Percentiles rank a stretch among this genome's conserved stretches.
phyloP scores from a whole-genome alignment of 768 basidiomycete species.

The Rickenella mellea region DNA sequence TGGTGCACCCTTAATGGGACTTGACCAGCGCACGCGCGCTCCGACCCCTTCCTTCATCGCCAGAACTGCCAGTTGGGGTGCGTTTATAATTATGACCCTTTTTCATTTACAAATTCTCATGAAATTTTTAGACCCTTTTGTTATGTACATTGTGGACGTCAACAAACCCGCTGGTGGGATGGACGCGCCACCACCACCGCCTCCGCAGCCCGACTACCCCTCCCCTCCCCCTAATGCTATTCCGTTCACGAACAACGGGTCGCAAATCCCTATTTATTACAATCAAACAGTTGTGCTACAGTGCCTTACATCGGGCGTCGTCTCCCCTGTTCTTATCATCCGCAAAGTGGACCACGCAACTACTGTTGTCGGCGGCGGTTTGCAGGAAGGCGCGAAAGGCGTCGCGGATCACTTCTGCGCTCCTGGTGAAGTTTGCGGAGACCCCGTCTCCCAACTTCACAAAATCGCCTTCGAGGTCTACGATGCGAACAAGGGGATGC shows the following conservation, averaged over 20 bases:
- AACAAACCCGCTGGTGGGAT: constrained; percentile 72
- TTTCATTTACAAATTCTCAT: constrained; percentile 9
- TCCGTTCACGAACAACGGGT: constrained; percentile 71
- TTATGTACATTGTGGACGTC: constrained; percentile 96
- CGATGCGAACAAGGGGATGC: constrained; percentile 56
- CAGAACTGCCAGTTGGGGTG: constrained; percentile 84
- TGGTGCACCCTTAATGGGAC: constrained; percentile 75
- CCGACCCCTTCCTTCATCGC: constrained; percentile 83
- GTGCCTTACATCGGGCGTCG: constrained; percentile 87
- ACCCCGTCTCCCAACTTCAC: constrained; percentile 91
- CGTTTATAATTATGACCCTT: constrained; percentile 22
- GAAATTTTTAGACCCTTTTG: constrained; percentile 63
- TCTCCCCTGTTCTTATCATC: constrained; percentile 88
- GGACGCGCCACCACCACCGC: constrained; percentile 70
- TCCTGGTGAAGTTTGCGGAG: constrained; percentile 82
- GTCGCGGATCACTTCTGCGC: constrained; percentile 77
- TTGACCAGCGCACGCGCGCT: constrained; percentile 61
- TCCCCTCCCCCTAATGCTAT: constrained; percentile 88
- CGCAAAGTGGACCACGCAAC: constrained; percentile 90
- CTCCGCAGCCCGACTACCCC: constrained; percentile 83
- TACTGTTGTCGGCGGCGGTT: constrained; percentile 83
- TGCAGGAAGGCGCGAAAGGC: constrained; percentile 79
- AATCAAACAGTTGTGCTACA: constrained; percentile 95
- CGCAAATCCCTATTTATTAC: constrained; percentile 88
- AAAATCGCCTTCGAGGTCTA: constrained; percentile 93